Evolutionary conservation across 495 filamentous ascomycete species (phyloP).

Genomic region (Achaetomiella virescens): DNA sequence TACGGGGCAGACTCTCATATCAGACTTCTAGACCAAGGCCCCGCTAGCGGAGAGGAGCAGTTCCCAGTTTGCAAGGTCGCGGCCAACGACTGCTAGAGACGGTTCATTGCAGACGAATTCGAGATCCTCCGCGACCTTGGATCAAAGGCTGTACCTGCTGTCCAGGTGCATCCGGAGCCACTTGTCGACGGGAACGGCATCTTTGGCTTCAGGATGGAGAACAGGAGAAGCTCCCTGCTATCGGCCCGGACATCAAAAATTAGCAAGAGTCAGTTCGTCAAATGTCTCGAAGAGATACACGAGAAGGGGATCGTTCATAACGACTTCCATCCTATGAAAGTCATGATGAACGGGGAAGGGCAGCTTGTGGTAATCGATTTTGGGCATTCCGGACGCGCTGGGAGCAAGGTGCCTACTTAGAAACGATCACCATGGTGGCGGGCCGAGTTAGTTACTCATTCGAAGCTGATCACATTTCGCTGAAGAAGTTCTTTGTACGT

Average conservation of each 20-base stretch:
- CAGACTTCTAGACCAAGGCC: background rate
- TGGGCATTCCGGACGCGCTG: background rate
- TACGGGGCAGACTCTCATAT: constrained; percentile 2
- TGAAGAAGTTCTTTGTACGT: background rate
- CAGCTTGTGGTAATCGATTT: constrained; percentile 1
- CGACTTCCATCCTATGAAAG: background rate
- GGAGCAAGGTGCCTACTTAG: background rate
- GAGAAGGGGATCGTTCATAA: background rate
- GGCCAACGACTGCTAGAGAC: background rate
- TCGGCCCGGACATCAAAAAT: background rate
- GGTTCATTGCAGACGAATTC: background rate
- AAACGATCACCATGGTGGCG: constrained; percentile 3
- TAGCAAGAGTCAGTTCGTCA: background rate
- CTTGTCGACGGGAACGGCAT: background rate
- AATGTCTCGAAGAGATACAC: constrained; percentile 1
- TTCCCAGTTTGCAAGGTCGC: background rate
- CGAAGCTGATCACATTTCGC: background rate
- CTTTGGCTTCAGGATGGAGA: constrained; percentile 1
- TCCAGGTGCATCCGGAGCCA: constrained; percentile 1
- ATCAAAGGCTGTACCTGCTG: background rate
- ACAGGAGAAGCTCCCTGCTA: background rate
- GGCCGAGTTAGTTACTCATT: constrained; percentile 1
- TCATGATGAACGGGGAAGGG: background rate
- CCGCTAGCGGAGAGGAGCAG: background rate
- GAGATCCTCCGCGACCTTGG: constrained; percentile 1